Percentiles rank a stretch among this genome's conserved stretches.
These are phyloP conservation scores for Plectosphaerella cucumerina DNA, from an alignment of 2,329 filamentous ascomycete species.

Conservation along the genomic window DNA sequence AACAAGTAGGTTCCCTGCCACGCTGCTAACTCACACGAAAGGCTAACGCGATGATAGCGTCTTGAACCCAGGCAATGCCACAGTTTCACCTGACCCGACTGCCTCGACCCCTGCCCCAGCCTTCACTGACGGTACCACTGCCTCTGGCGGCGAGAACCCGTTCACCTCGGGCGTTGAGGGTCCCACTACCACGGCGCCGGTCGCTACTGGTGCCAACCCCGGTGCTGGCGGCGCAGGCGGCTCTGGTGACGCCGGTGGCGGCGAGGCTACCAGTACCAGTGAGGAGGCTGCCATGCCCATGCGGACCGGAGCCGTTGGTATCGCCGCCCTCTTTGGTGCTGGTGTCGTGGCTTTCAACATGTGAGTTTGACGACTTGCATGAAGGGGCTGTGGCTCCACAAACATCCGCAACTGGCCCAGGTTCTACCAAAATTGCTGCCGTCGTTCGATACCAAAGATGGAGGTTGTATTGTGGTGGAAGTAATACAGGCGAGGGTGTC, in stretches of 20 bases:
- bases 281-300: slow-evolving; percentile 23
- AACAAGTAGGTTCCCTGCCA: slow-evolving; percentile 41
- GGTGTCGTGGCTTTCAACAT: slow-evolving; percentile 26
- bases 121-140: slow-evolving; percentile 49
- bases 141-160: slow-evolving; percentile 37
- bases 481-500: too few relatives aligned
- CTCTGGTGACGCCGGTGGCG: not conserved
- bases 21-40: not conserved
- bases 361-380: not conserved
- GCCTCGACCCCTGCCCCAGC: slow-evolving; percentile 43
- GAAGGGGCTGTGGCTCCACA: too few relatives aligned
- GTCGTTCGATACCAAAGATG: too few relatives aligned
- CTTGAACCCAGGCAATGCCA: slow-evolving; percentile 50
- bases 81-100: slow-evolving; percentile 34
- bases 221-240: slow-evolving; percentile 2
- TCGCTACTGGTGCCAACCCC: slow-evolving; percentile 21
- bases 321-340: slow-evolving; percentile 41
- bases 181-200: slow-evolving; percentile 32
- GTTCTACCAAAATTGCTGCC: too few relatives aligned
- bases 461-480: too few relatives aligned
- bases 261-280: slow-evolving; percentile 23
- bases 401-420: too few relatives aligned
- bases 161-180: slow-evolving; percentile 51
- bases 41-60: slow-evolving; percentile 30
- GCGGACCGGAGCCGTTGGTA: slow-evolving; percentile 34